Evolutionary conservation across 176 grass and related monocot genomes (phyloP), one percentile per base, ranked within the genome.

Genomic region (Carex scoparia): DNA sequence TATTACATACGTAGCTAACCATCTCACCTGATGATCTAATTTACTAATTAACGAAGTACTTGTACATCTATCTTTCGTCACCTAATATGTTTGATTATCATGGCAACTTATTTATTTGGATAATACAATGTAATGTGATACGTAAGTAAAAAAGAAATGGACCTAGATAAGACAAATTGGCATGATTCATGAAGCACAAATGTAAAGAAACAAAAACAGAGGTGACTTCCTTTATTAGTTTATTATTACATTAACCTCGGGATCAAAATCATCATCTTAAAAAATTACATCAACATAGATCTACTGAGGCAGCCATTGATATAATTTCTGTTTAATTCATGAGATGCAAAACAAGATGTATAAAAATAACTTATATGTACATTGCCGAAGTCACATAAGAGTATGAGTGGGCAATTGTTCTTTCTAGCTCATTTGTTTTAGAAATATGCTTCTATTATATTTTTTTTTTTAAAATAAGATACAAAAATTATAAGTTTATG

Each of bases 121-220:
- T 55, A 76, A 76, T 76, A 76, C 8, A 54, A 55, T 55, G 27
- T 2, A 76, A 54, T 74, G 19, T 53, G 42, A 55, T 2, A 76
- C 11, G 55, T 30, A 76, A 32, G 11, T 76, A 15, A 76, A 49
- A 53, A 51, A 49, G 13, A 7, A 60, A 61, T 1, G n/a, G 10
- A 53, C 71, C 46, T 76, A 53, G 23, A 76, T 76, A 53, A 76
- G 72, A 76, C 72, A 76, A 76, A 76, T 76, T 30, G 46, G 72
- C 72, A 76, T 76, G 72, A 76, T 76, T 76, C 72, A 76, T 55
- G 72, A 76, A 54, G 48, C n/a, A 53, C 48, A 76, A 31, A 54
- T 37, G 14, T 16, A 48, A 42, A 16, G 69, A 4, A 49, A 32
- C 58, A 31, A 76, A 54, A 76, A 30, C 10, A 76, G 4, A 30